Base-by-base conservation (phyloP, 495 filamentous ascomycete genomes). In the Clavariopsis aquatica region DNA sequence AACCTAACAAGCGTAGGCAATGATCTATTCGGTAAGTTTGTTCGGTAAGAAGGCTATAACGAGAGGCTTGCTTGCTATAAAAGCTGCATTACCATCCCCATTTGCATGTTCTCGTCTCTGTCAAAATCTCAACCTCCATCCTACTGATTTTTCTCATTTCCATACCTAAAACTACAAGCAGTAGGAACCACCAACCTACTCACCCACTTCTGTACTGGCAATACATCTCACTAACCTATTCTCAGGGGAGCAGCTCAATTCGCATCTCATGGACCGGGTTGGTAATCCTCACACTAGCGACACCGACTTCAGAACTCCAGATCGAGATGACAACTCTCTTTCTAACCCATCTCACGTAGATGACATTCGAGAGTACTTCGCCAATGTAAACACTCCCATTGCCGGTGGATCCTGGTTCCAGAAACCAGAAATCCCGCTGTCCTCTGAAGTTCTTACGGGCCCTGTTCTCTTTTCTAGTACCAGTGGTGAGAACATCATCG, bases 391-490 rank as follows among this genome's bases (percentile, higher is more conserved):
- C 9, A 34, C 27, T 12, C 59, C 60, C 1, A 45, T 64, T n/a
- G 31, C 62, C 22, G 69, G 66, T 38, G 72, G 66, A n/a, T 5
- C 51, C 0, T 77, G 75, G 75, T 28, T 72, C 0, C 4, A 58
- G 9, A 71, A 68, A 20, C 69, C 75, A 12, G 75, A 75, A 49
- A 36, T 77, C 5, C 75, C 75, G 2, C 52, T 64, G 0, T 41
- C 71, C 0, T 52, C 51, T 6, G 75, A 77, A 57, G 59, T 77
- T 13, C 63, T 75, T 15, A 59, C 65, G 24, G 9, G 1, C 24
- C 47, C 45, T 0, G 17, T 19, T 29, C 15, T 43, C 38, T 17
- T 2, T 43, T 17, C 6, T 43, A 27, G 19, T 19, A 26, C 8
- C 31, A 28, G 12, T 29, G 51, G 13, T 19, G 49, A 60, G 17